Percentiles rank a stretch among this genome's conserved stretches.
These are phyloP conservation scores for Staphylotrichum longicolle DNA, from an alignment of 495 filamentous ascomycete genomes.

Conservation along the genomic window DNA sequence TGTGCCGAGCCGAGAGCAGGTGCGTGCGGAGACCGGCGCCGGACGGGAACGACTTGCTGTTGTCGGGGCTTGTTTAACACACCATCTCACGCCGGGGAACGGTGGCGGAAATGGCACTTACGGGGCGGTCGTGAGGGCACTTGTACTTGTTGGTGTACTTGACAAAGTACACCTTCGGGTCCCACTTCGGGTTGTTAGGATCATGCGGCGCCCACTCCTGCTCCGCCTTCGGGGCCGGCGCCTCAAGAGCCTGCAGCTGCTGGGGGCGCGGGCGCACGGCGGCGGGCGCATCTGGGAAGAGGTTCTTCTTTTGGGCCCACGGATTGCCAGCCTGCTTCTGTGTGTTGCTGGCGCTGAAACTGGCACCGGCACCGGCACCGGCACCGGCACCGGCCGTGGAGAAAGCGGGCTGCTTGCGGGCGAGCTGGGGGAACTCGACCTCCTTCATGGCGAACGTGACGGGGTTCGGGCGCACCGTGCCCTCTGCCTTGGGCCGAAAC, in stretches of 20 bases:
- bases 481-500: slow-evolving; percentile 1
- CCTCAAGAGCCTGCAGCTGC: slow-evolving; percentile 9
- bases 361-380: not conserved
- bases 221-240: slow-evolving; percentile 4
- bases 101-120: slow-evolving; percentile 25
- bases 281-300: slow-evolving; percentile 22
- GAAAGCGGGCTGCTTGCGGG: not conserved
- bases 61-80: not conserved
- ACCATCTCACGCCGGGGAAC: not conserved
- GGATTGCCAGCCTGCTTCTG: slow-evolving; percentile 14
- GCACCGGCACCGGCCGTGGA: not conserved
- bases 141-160: slow-evolving; percentile 34
- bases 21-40: slow-evolving; percentile 29
- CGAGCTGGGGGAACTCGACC: slow-evolving; percentile 10
- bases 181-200: slow-evolving; percentile 34
- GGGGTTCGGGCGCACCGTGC: slow-evolving; percentile 9
- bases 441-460: slow-evolving; percentile 10
- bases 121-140: slow-evolving; percentile 40
- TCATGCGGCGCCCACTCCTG: slow-evolving; percentile 22
- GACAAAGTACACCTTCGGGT: slow-evolving; percentile 30
- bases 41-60: slow-evolving; percentile 35
- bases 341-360: not conserved
- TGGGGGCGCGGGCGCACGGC: slow-evolving; percentile 12
- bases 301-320: slow-evolving; percentile 25
- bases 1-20: slow-evolving; percentile 36